These are phyloP conservation scores for Salix dunnii DNA, from an alignment of 345 rosid species.

Conservation along the genomic window DNA sequence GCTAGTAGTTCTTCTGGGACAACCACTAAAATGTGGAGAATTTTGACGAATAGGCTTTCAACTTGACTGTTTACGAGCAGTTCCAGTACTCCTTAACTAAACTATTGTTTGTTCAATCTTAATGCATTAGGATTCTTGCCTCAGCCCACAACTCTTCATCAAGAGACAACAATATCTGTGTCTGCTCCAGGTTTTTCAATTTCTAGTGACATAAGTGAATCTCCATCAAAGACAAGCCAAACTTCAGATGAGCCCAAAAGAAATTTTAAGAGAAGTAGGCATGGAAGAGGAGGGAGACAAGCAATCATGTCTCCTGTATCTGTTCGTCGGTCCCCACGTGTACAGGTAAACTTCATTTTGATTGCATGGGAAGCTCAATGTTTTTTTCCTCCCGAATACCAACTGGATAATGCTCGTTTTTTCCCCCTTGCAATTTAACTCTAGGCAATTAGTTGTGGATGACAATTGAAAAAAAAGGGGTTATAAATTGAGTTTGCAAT, in stretches of 20 bases:
- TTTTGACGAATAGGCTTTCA: background rate
- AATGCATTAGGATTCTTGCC: conserved; percentile 44
- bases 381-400: background rate
- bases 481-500: background rate
- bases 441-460: background rate
- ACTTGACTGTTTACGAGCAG: conserved; percentile 12
- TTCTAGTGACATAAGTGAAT: conserved; percentile 52
- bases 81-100: background rate
- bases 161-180: conserved; percentile 49
- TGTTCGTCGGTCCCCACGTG: conserved; percentile 56
- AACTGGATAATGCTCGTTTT: background rate
- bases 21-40: background rate
- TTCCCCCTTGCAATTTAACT: background rate
- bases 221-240: conserved; percentile 41
- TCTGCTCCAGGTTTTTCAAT: conserved; percentile 65
- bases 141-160: conserved; percentile 35
- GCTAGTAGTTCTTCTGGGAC: background rate
- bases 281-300: conserved; percentile 30
- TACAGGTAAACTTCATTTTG: conserved; percentile 39
- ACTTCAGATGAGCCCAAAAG: conserved; percentile 17
- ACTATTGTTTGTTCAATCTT: conserved; percentile 10
- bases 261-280: conserved; percentile 30
- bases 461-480: background rate
- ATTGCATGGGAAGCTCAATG: background rate
- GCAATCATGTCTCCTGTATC: conserved; percentile 47